These are phyloP conservation scores for Kwoniella botswanensis DNA, from an alignment of 768 basidiomycete species.

Conservation along the genomic window DNA sequence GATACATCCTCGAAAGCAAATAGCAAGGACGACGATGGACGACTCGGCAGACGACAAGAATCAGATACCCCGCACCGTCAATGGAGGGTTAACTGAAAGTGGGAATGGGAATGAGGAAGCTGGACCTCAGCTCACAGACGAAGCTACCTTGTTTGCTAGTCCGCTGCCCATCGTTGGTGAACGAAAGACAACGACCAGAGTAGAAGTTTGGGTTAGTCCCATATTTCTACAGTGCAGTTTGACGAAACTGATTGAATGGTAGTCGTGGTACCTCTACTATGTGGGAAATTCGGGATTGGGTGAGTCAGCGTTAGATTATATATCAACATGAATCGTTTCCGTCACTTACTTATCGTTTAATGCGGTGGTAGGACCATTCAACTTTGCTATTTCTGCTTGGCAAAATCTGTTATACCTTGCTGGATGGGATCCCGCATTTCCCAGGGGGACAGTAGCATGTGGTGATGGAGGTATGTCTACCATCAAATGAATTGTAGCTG, in stretches of 20 bases:
- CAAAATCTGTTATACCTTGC: constrained; percentile 49
- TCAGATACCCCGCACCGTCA: not conserved
- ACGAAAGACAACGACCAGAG: constrained; percentile 46
- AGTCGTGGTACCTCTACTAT: constrained; percentile 53
- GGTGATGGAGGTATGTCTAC: constrained; percentile 36
- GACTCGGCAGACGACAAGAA: constrained; percentile 10
- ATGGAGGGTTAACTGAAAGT: not conserved
- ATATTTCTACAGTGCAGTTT: not conserved
- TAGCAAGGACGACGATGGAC: constrained; percentile 1
- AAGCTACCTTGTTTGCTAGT: constrained; percentile 46
- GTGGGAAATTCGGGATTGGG: constrained; percentile 48
- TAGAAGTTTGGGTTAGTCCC: constrained; percentile 48
- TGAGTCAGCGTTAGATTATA: constrained; percentile 9
- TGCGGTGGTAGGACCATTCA: constrained; percentile 40
- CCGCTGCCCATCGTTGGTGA: constrained; percentile 47
- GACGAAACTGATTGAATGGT: not conserved
- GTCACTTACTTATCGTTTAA: not conserved
- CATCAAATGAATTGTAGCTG: not conserved
- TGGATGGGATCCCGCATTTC: constrained; percentile 51
- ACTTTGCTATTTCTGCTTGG: constrained; percentile 53
- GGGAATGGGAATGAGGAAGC: not conserved
- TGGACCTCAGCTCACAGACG: constrained; percentile 27
- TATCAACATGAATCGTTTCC: too few relatives aligned
- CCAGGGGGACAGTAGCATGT: constrained; percentile 40
- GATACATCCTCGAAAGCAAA: not conserved